phyloP scores from a whole-genome alignment of 1,284 basidiomycete genomes.

The Ceratobasidium sp. region DNA sequence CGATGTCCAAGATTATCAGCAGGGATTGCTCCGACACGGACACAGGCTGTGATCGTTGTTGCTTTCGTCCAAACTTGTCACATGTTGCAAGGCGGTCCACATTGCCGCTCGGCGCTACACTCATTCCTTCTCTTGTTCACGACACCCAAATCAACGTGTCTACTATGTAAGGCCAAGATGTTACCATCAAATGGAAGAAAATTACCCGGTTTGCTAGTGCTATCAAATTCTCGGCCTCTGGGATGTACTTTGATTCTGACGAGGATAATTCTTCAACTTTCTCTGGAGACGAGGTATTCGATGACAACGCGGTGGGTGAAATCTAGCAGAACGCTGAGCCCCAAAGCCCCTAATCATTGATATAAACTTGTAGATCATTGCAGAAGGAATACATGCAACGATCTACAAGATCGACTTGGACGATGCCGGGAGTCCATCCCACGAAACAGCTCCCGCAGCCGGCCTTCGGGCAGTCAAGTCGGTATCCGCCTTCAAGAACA shows the following conservation, averaged over 20 bases:
- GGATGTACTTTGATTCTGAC: conserved; percentile 36
- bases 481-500: conserved; percentile 46
- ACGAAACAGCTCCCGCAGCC: conserved; percentile 5
- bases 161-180: conserved; percentile 13
- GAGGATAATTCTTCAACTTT: conserved; percentile 15
- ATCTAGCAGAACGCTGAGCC: neutral
- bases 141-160: neutral
- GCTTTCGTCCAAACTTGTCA: conserved; percentile 12
- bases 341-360: neutral
- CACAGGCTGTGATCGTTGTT: conserved; percentile 22
- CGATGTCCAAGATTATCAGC: conserved; percentile 15
- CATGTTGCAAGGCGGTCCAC: conserved; percentile 2
- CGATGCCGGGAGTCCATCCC: conserved; percentile 3
- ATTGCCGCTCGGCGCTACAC: conserved; percentile 27
- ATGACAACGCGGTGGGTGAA: conserved; percentile 25
- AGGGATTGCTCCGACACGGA: conserved; percentile 27
- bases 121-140: neutral
- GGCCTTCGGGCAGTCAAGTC: conserved; percentile 47
- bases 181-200: neutral
- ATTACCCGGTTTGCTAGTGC: neutral
- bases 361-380: conserved; percentile 37
- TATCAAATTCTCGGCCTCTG: neutral
- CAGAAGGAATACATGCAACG: conserved; percentile 49
- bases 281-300: conserved; percentile 9
- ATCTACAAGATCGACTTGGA: conserved; percentile 43